phyloP scores from a whole-genome alignment of 495 filamentous ascomycete genomes.

The Halenospora varia region DNA sequence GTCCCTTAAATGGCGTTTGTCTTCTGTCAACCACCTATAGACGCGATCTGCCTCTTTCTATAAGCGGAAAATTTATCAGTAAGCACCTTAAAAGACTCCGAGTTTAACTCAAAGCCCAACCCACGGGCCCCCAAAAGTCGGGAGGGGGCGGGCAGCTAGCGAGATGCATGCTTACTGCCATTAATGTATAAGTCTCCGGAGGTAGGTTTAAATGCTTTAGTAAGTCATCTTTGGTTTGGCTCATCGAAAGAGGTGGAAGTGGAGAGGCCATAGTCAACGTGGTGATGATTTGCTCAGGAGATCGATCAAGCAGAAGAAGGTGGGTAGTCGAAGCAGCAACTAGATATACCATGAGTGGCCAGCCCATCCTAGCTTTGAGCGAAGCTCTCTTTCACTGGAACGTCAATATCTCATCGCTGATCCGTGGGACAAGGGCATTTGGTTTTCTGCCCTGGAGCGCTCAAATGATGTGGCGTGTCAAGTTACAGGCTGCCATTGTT shows the following conservation, averaged over 20 bases:
- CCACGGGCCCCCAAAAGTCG: neutral
- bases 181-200: slow-evolving; percentile 19
- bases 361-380: too few relatives aligned
- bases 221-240: slow-evolving; percentile 26
- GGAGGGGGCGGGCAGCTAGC: neutral
- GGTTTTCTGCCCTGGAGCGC: neutral
- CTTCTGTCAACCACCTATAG: slow-evolving; percentile 24
- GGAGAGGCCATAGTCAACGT: neutral
- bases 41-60: slow-evolving; percentile 26
- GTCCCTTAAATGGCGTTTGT: slow-evolving; percentile 23
- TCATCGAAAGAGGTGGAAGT: slow-evolving; percentile 24
- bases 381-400: neutral
- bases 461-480: neutral
- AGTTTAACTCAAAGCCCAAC: neutral
- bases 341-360: neutral
- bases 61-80: neutral
- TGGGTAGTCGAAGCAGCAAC: neutral
- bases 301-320: neutral
- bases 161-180: slow-evolving; percentile 24
- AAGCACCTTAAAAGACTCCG: slow-evolving; percentile 2
- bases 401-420: neutral
- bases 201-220: slow-evolving; percentile 20
- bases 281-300: neutral
- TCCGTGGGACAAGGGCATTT: neutral
- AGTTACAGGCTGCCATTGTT: neutral